Evolutionary conservation across 495 filamentous ascomycete species (phyloP).

Genomic region (Delitschia confertaspora): DNA sequence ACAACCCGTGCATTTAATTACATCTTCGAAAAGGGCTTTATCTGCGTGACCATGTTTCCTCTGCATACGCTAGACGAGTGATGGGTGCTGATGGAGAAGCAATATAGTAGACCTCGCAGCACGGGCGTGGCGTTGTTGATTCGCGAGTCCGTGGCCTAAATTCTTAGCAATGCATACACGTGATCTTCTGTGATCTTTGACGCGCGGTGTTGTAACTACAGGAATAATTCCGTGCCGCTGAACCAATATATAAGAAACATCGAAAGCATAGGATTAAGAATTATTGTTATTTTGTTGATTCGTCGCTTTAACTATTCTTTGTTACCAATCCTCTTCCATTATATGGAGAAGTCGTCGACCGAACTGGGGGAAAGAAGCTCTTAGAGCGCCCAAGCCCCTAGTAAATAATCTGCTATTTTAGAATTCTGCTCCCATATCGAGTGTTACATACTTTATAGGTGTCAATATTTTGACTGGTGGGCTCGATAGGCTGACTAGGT

Average conservation of each 20-base stretch:
- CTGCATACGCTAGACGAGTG: conserved; percentile 32
- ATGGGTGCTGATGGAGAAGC: conserved; percentile 32
- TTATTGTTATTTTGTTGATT: conserved; percentile 24
- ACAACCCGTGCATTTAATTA: conserved; percentile 34
- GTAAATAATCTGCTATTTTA: not conserved
- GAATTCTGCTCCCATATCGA: not conserved
- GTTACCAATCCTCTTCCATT: conserved; percentile 27
- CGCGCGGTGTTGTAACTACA: conserved; percentile 2
- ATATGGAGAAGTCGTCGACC: conserved; percentile 32
- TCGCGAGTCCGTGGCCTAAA: conserved; percentile 25
- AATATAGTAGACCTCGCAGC: conserved; percentile 38
- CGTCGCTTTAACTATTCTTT: conserved; percentile 21
- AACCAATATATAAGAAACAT: conserved; percentile 1
- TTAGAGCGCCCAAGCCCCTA: conserved; percentile 8
- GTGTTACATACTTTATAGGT: too few relatives aligned
- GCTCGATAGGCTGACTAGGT: too few relatives aligned
- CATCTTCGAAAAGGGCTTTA: conserved; percentile 32
- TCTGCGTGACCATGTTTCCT: conserved; percentile 27
- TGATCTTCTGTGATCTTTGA: conserved; percentile 6
- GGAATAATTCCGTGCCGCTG: not conserved
- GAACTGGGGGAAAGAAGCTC: conserved; percentile 24
- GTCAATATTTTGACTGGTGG: too few relatives aligned
- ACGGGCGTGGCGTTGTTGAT: conserved; percentile 34
- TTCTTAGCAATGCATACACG: conserved; percentile 5
- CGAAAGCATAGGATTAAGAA: conserved; percentile 18